These are phyloP conservation scores for Kwoniella shivajii DNA, from an alignment of 1,284 basidiomycete species.

Conservation along the genomic window DNA sequence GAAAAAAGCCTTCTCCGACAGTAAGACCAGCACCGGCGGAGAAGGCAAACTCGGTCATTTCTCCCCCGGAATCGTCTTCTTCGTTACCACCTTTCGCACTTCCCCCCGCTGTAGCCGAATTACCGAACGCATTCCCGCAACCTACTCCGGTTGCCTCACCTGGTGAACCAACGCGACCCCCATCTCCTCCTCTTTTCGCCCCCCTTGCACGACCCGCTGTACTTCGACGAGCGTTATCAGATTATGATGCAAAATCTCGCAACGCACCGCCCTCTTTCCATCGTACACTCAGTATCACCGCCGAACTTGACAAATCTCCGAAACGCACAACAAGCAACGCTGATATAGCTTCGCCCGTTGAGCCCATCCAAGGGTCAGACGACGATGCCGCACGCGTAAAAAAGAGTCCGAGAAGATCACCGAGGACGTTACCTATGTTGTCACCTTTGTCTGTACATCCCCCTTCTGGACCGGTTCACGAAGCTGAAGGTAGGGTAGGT, in stretches of 20 bases:
- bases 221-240: constrained; percentile 35
- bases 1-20: neutral
- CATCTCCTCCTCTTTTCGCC: constrained; percentile 24
- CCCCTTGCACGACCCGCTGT: constrained; percentile 30
- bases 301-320: constrained; percentile 29
- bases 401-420: constrained; percentile 29
- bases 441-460: neutral
- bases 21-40: neutral
- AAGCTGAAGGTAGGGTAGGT: constrained; percentile 1
- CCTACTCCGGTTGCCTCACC: constrained; percentile 20
- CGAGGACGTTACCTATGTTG: constrained; percentile 6
- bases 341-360: constrained; percentile 13
- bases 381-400: constrained; percentile 3
- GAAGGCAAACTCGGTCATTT: neutral
- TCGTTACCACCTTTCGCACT: constrained; percentile 22
- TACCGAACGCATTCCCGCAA: constrained; percentile 16
- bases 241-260: constrained; percentile 26
- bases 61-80: constrained; percentile 3
- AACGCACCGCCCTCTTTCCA: constrained; percentile 19
- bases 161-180: neutral
- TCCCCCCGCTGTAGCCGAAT: constrained; percentile 21
- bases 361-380: constrained; percentile 14
- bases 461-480: neutral
- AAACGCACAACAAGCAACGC: constrained; percentile 14
- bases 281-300: constrained; percentile 25